These are phyloP conservation scores for Hylodesmum podocarpum DNA, from an alignment of 306 rosid genomes.

Conservation along the genomic window DNA sequence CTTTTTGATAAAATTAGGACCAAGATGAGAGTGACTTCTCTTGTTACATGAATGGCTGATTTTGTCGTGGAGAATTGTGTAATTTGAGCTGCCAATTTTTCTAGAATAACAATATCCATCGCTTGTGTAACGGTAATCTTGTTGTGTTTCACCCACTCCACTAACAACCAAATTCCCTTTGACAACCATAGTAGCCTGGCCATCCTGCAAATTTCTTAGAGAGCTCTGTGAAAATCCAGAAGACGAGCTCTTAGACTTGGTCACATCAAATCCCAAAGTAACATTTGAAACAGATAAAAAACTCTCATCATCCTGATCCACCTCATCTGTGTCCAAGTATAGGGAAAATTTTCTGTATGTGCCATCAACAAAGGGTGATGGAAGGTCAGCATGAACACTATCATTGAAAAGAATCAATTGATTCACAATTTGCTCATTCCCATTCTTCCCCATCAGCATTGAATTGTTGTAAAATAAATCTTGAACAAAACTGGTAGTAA, in stretches of 20 bases:
- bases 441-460: slow-evolving; percentile 58
- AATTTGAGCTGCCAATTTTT: slow-evolving; percentile 76
- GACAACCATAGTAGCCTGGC: slow-evolving; percentile 59
- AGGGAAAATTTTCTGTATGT: slow-evolving; percentile 51
- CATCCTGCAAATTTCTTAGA: slow-evolving; percentile 67
- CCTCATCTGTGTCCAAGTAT: slow-evolving; percentile 36
- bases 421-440: slow-evolving; percentile 54
- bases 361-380: slow-evolving; percentile 31
- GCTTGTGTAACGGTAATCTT: slow-evolving; percentile 57
- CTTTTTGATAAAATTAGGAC: slow-evolving; percentile 27
- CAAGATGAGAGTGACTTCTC: slow-evolving; percentile 10
- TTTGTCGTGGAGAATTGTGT: slow-evolving; percentile 67
- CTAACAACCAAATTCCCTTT: slow-evolving; percentile 48
- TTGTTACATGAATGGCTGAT: slow-evolving; percentile 44
- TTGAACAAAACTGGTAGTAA: slow-evolving; percentile 61
- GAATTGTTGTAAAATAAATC: slow-evolving; percentile 51
- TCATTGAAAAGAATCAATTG: slow-evolving; percentile 59
- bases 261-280: slow-evolving; percentile 60
- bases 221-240: slow-evolving; percentile 47
- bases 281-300: slow-evolving; percentile 42
- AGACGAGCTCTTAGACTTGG: slow-evolving; percentile 27
- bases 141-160: slow-evolving; percentile 69
- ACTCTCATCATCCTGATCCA: slow-evolving; percentile 38
- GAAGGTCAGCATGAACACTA: slow-evolving; percentile 35
- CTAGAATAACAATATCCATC: slow-evolving; percentile 57